Conservation (phyloP, 139 green algal species). For the Gonium pectorale region DNA sequence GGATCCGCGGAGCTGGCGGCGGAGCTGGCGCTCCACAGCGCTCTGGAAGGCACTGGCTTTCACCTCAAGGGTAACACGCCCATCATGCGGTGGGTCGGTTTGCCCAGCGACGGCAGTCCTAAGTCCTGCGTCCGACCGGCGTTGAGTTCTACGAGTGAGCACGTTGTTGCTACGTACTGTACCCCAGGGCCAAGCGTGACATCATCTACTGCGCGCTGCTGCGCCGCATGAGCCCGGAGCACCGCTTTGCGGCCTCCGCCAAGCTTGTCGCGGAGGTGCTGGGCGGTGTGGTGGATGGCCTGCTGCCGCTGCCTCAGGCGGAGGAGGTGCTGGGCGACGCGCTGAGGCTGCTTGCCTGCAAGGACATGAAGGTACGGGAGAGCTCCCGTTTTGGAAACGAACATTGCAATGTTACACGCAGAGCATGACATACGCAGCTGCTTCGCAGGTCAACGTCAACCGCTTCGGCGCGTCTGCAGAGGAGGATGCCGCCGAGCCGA, state of each 20-base stretch:
- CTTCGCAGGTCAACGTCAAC: constrained; percentile 54
- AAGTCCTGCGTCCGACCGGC: no score
- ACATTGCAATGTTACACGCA: no score
- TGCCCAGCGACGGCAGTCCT: no score
- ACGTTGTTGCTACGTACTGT: no score
- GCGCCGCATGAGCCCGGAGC: constrained; percentile 83
- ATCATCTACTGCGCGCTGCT: constrained; percentile 76
- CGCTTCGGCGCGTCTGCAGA: constrained; percentile 58
- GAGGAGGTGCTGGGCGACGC: constrained; percentile 84
- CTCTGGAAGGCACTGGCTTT: constrained; percentile 9
- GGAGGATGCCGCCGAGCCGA: constrained; percentile 41
- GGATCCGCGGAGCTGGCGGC: neutral
- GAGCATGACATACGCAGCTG: no score
- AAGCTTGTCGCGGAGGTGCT: constrained; percentile 83
- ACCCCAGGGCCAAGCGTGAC: constrained; percentile 61
- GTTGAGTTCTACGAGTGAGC: no score
- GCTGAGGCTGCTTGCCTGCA: constrained; percentile 78
- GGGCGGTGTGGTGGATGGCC: constrained; percentile 75
- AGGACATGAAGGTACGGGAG: constrained; percentile 80
- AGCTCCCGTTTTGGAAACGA: no score
- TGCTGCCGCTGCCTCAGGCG: constrained; percentile 72
- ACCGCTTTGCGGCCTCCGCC: constrained; percentile 80
- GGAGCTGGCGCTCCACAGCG: constrained; percentile 26
- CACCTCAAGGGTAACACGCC: constrained; percentile 53
- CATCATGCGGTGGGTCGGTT: constrained; percentile 6